These are phyloP conservation scores for Botrytis porri DNA, from an alignment of 2,329 filamentous ascomycete genomes.

Conservation along the genomic window DNA sequence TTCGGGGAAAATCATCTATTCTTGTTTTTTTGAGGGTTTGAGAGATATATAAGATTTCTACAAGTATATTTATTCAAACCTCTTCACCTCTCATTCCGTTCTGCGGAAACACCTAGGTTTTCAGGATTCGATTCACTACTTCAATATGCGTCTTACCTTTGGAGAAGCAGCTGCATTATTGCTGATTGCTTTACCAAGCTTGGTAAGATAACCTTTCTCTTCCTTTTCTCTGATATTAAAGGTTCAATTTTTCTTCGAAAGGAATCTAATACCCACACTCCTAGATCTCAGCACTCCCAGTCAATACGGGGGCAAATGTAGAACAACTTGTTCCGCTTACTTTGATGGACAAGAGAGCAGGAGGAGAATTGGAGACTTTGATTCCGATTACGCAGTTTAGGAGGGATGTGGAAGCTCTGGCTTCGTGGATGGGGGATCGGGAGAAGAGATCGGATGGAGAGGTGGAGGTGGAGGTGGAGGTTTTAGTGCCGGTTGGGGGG, in stretches of 20 bases:
- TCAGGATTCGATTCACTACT: background rate
- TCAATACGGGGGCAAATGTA: background rate
- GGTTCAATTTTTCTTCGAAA: background rate
- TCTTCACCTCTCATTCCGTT: background rate
- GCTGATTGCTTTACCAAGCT: background rate
- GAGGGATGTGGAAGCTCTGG: background rate
- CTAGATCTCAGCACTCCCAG: slow-evolving; percentile 4
- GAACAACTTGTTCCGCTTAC: background rate
- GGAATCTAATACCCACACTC: background rate
- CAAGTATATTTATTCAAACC: background rate
- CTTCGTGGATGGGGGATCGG: too few species aligned
- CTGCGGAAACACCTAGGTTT: background rate
- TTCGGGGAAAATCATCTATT: background rate
- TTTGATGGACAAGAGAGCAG: background rate
- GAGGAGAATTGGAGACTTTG: background rate
- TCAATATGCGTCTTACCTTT: slow-evolving; percentile 7
- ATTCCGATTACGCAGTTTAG: background rate
- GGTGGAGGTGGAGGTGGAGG: background rate
- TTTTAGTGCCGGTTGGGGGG: background rate
- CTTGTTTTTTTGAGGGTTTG: background rate
- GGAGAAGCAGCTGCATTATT: background rate
- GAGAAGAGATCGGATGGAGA: background rate
- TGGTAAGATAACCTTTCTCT: background rate
- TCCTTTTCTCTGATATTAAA: background rate
- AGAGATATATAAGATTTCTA: background rate